These are phyloP conservation scores for Aspergillus novofumigatus DNA, from an alignment of 2,329 filamentous ascomycete genomes.

Conservation along the genomic window DNA sequence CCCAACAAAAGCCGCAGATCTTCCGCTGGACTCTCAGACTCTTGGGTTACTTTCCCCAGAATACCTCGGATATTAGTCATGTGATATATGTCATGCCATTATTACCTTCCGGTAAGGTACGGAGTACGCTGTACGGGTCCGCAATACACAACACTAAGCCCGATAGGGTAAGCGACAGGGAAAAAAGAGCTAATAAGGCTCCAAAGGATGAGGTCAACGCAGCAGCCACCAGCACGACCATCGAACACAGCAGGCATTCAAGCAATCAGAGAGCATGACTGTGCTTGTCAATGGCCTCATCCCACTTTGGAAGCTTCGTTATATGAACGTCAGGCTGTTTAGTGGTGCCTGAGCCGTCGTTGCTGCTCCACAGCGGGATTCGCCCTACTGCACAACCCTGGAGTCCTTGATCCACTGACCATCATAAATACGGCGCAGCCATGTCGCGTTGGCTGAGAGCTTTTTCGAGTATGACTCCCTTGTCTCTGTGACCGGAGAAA, in stretches of 20 bases:
- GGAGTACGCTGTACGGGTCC: neutral
- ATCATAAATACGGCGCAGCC: neutral
- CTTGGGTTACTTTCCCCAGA: slow-evolving; percentile 19
- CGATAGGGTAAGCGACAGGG: neutral
- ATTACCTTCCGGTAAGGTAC: neutral
- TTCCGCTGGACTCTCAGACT: slow-evolving; percentile 12
- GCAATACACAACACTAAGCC: neutral
- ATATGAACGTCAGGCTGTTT: neutral
- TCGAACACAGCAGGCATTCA: neutral
- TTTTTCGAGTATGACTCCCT: slow-evolving; percentile 24
- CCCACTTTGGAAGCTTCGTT: neutral
- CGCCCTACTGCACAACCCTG: slow-evolving; percentile 6
- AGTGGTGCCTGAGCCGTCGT: neutral
- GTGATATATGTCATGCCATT: slow-evolving; percentile 7
- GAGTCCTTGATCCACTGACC: neutral
- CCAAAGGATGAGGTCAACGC: slow-evolving; percentile 20
- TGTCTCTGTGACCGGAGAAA: neutral
- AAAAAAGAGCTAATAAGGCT: neutral
- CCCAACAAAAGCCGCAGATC: slow-evolving; percentile 22
- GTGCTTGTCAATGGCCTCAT: neutral
- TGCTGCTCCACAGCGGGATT: slow-evolving; percentile 12
- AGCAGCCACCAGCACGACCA: slow-evolving; percentile 2
- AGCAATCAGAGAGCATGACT: neutral
- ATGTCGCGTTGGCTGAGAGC: slow-evolving; percentile 30
- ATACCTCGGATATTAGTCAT: slow-evolving; percentile 24